Evolutionary conservation across 495 filamentous ascomycete genomes (phyloP), one percentile per base, ranked within the genome.

Genomic region (Penicillium malachiteum): DNA sequence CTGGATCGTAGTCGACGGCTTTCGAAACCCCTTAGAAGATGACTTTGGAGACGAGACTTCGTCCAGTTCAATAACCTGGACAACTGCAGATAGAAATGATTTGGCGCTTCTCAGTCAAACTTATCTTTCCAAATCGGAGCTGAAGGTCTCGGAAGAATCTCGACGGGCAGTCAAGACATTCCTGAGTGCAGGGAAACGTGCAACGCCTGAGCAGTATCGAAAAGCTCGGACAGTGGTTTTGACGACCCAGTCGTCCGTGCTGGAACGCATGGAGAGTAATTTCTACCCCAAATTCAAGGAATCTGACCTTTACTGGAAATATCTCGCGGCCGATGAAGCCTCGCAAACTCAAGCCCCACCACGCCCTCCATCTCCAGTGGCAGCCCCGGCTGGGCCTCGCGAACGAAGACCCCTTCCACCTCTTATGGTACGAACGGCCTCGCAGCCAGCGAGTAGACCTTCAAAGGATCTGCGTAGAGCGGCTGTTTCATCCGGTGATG

Each of bases 1-100:
- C 70, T 99, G 92, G 92, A 87, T 99, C 42, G 93, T 97, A 18
- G 95, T 97, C 13, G 94, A 97, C 74, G 92, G 95, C 1, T 87
- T 97, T 64, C 87, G 95, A n/a, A 96, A 94, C 66, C 95, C 95
- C 5, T 75, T 99, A 4, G 94, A 97, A 68, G 91, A 92, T 60
- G 94, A 97, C 63, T 78, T 82, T 57, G 83, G 83, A 34, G 84
- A 88, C 44, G 88, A 92, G 31, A 78, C 84, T 37, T 74, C 83
- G 0, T 79, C 87, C 5, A 73, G 82, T 16, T 81, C 83, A n/a
- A 71, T 76, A 1, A 79, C 82, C 26, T 97, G 93, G 93, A 88
- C 84, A 9, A 81, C 92, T 13, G 86, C 91, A 5, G 93, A 97
- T 67, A 81, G 92, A 41, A 86, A 83, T 34, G 94, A 97, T 61